Conservation (phyloP, 108 stramenopile genomes). For the Skeletonema potamos region DNA sequence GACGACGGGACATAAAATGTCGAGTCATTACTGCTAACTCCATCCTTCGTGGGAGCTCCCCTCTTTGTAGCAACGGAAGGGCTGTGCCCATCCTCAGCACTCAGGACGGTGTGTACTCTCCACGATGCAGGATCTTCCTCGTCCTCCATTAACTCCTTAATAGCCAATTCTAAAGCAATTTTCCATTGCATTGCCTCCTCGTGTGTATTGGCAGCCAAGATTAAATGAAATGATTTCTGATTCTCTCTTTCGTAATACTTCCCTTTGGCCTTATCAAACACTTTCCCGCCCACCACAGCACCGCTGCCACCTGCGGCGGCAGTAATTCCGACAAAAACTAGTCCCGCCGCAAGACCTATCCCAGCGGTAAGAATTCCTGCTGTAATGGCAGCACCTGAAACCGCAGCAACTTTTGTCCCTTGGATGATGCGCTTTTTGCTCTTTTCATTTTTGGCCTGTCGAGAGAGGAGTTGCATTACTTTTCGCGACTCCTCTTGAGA, state of each 20-base stretch:
- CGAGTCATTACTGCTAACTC: conserved; percentile 3
- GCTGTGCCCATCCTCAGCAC: background rate
- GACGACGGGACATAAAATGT: conserved; percentile 24
- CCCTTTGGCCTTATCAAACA: conserved; percentile 38
- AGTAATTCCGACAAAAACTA: conserved; percentile 70
- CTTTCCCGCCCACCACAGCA: conserved; percentile 59
- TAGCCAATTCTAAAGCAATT: conserved; percentile 52
- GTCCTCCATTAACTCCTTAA: conserved; percentile 18
- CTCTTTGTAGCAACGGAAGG: background rate
- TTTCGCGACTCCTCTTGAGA: conserved; percentile 37
- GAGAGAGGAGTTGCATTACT: conserved; percentile 13
- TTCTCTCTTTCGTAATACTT: conserved; percentile 33
- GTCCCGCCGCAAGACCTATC: conserved; percentile 73
- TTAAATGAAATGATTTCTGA: conserved; percentile 46
- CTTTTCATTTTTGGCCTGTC: conserved; percentile 36
- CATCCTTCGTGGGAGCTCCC: background rate
- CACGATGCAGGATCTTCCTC: conserved; percentile 7
- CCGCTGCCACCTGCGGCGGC: conserved; percentile 82
- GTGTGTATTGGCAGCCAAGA: conserved; percentile 57
- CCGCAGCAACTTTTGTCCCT: conserved; percentile 72
- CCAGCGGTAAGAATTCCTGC: conserved; percentile 82
- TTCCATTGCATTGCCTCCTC: conserved; percentile 67
- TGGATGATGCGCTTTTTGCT: conserved; percentile 55
- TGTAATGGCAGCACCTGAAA: conserved; percentile 72
- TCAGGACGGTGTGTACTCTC: conserved; percentile 5